Conservation (phyloP, 1,284 basidiomycete species). For the Heterobasidion irregulare region DNA sequence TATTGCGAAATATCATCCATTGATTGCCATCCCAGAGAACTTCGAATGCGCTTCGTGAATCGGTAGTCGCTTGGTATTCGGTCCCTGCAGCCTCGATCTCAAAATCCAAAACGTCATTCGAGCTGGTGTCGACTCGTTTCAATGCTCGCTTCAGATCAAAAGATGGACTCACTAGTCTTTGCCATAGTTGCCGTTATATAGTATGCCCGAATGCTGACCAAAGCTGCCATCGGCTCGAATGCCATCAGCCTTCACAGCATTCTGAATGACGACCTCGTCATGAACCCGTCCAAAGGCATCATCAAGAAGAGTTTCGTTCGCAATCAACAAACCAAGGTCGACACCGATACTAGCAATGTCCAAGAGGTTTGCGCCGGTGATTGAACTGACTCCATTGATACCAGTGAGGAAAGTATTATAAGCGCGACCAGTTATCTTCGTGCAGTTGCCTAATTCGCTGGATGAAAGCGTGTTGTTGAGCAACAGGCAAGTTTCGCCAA, state of each 20-base stretch:
- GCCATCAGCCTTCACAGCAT: conserved; percentile 39
- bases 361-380: conserved; percentile 55
- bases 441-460: conserved; percentile 30
- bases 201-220: conserved; percentile 46
- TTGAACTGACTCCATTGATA: conserved; percentile 34
- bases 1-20: conserved; percentile 63
- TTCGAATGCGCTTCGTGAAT: conserved; percentile 33
- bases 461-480: background rate
- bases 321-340: conserved; percentile 38
- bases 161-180: conserved; percentile 43
- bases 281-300: conserved; percentile 43
- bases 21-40: conserved; percentile 38
- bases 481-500: conserved; percentile 37
- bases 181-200: conserved; percentile 62
- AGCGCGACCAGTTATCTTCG: conserved; percentile 39
- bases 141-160: background rate
- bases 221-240: conserved; percentile 57
- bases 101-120: conserved; percentile 40
- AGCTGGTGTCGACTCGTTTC: conserved; percentile 4
- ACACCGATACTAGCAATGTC: conserved; percentile 49
- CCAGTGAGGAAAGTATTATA: conserved; percentile 37
- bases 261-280: conserved; percentile 37
- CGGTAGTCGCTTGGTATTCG: conserved; percentile 32
- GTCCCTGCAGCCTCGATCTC: conserved; percentile 47
- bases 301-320: conserved; percentile 30